These are phyloP conservation scores for Lepidium africanum DNA, from an alignment of 345 rosid genomes.

Conservation along the genomic window DNA sequence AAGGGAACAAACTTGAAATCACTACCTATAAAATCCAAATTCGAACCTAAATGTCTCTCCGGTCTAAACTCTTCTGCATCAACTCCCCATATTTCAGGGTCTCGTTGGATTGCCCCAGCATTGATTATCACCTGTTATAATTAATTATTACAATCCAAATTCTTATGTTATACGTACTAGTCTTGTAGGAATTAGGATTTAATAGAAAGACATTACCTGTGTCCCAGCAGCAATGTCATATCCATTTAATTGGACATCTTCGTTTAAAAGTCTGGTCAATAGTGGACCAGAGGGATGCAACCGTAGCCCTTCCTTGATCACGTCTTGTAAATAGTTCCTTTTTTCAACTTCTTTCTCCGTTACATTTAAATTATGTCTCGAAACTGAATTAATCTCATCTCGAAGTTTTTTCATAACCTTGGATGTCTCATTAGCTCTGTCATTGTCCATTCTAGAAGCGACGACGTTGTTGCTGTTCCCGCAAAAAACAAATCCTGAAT, in stretches of 20 bases:
- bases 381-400: constrained; percentile 2
- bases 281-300: constrained; percentile 26
- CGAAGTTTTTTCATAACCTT: constrained; percentile 9
- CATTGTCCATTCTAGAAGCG: constrained; percentile 34
- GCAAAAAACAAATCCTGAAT: constrained; percentile 27
- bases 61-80: too few relatives aligned
- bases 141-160: background rate
- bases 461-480: constrained; percentile 19
- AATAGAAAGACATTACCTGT: background rate
- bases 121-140: constrained; percentile 8
- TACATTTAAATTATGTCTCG: background rate
- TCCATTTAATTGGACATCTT: constrained; percentile 21
- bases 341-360: constrained; percentile 18
- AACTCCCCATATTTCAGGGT: too few relatives aligned
- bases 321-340: constrained; percentile 19
- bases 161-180: background rate
- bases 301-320: constrained; percentile 27
- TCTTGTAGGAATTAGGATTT: background rate
- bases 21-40: background rate
- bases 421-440: constrained; percentile 29
- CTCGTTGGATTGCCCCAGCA: constrained; percentile 10
- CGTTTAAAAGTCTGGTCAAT: background rate
- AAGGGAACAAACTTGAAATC: background rate
- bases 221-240: constrained; percentile 24
- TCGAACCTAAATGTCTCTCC: too few relatives aligned